phyloP scores from a whole-genome alignment of 2,329 filamentous ascomycete genomes.

The Monilinia aucupariae region DNA sequence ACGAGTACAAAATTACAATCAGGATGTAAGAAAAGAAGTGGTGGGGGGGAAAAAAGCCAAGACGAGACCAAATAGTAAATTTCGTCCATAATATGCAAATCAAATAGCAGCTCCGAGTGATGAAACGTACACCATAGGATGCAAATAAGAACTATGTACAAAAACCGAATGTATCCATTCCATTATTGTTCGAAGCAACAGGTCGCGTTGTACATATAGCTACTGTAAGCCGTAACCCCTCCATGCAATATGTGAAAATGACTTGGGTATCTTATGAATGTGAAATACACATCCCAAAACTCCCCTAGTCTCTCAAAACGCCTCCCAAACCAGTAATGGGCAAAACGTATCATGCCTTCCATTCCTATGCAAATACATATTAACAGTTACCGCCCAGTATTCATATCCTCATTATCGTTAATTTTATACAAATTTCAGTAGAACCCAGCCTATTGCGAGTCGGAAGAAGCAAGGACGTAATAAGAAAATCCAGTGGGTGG shows the following conservation, averaged over 20 bases:
- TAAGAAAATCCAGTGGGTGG: not conserved
- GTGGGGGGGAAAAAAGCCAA: not conserved
- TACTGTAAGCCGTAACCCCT: not conserved
- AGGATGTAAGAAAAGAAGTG: not conserved
- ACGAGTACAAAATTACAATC: no score
- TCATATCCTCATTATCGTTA: not conserved
- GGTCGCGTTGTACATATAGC: not conserved
- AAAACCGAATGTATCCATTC: not conserved
- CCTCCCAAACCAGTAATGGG: not conserved
- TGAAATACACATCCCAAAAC: not conserved
- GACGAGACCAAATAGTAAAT: not conserved
- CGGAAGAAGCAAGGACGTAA: not conserved
- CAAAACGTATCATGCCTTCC: not conserved
- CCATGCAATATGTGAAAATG: not conserved
- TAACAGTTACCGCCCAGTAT: not conserved
- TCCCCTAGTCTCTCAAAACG: not conserved
- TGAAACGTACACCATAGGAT: not conserved
- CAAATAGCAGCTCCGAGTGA: not conserved
- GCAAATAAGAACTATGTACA: not conserved
- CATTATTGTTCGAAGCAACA: not conserved
- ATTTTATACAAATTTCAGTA: not conserved
- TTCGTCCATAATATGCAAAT: not conserved
- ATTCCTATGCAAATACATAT: not conserved
- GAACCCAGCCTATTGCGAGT: not conserved
- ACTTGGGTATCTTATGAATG: slow-evolving; percentile 8